These are phyloP conservation scores for Hypoxylon crocopeplum DNA, from an alignment of 495 filamentous ascomycete genomes.

Conservation along the genomic window DNA sequence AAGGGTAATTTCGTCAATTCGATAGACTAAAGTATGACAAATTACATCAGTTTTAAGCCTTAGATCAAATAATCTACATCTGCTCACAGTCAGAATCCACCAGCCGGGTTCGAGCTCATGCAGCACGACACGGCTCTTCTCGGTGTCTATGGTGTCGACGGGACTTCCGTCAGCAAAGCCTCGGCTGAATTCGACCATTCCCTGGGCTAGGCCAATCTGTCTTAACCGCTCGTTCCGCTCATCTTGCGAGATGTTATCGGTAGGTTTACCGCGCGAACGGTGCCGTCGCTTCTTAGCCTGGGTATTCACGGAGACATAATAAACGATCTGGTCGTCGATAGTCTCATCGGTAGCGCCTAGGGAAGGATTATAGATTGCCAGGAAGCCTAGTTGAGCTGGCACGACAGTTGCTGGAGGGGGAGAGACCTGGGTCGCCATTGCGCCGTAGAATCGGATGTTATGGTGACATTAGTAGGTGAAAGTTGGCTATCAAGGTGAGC, in stretches of 20 bases:
- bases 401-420: constrained; percentile 47
- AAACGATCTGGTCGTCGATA: constrained; percentile 87
- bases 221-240: constrained; percentile 82
- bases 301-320: constrained; percentile 75
- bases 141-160: constrained; percentile 88
- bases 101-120: constrained; percentile 82
- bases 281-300: constrained; percentile 45
- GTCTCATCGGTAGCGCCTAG: constrained; percentile 90
- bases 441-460: constrained; percentile 4
- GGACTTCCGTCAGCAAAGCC: constrained; percentile 79
- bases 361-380: constrained; percentile 93
- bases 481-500: constrained; percentile 23
- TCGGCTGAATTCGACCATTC: constrained; percentile 92
- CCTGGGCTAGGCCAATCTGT: constrained; percentile 96
- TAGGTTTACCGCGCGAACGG: constrained; percentile 47
- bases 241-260: constrained; percentile 56
- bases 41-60: constrained; percentile 7
- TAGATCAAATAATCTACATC: constrained; percentile 1
- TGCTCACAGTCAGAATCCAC: constrained; percentile 88
- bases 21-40: constrained; percentile 61
- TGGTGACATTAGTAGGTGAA: constrained; percentile 20
- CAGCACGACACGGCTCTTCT: constrained; percentile 81
- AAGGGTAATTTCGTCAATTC: constrained; percentile 71
- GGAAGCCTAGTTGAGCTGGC: constrained; percentile 85
- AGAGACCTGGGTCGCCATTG: constrained; percentile 24